phyloP scores from a whole-genome alignment of 192 early-diverging fungal genomes.

The Pilobolus umbonatus region DNA sequence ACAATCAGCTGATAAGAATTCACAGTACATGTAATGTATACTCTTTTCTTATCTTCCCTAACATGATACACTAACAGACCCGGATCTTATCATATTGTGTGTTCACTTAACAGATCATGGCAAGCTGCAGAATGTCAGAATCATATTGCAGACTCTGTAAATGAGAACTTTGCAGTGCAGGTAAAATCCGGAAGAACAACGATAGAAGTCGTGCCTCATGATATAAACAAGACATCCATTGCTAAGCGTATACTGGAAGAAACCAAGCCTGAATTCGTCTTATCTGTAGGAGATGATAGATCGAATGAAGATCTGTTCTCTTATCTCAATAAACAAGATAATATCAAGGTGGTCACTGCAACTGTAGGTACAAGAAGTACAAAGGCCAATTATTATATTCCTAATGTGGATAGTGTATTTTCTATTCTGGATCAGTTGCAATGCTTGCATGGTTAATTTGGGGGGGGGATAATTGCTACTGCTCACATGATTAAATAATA shows the following conservation, averaged over 20 bases:
- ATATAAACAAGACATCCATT: constrained; percentile 62
- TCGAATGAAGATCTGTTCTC: constrained; percentile 82
- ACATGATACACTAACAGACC: no score
- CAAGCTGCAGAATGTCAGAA: constrained; percentile 83
- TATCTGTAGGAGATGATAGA: constrained; percentile 72
- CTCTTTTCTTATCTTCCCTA: no score
- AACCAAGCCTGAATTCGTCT: constrained; percentile 63
- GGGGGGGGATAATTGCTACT: no score
- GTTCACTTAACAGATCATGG: constrained; percentile 51
- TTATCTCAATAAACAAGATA: constrained; percentile 46
- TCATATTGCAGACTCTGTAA: constrained; percentile 70
- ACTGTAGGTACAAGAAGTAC: constrained; percentile 52
- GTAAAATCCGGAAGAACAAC: constrained; percentile 59
- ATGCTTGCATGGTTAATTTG: no score
- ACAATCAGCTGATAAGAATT: no score
- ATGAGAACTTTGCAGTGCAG: constrained; percentile 65
- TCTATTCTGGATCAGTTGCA: constrained; percentile 15
- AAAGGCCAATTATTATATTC: constrained; percentile 50
- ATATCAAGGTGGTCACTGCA: constrained; percentile 41
- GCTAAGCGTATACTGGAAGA: constrained; percentile 54
- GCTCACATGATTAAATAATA: no score
- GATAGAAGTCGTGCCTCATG: constrained; percentile 63
- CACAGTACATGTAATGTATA: no score
- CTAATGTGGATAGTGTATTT: constrained; percentile 35
- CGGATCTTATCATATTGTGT: background rate